Conservation (phyloP, 106 monocot genomes). For the Dioscorea alata region DNA sequence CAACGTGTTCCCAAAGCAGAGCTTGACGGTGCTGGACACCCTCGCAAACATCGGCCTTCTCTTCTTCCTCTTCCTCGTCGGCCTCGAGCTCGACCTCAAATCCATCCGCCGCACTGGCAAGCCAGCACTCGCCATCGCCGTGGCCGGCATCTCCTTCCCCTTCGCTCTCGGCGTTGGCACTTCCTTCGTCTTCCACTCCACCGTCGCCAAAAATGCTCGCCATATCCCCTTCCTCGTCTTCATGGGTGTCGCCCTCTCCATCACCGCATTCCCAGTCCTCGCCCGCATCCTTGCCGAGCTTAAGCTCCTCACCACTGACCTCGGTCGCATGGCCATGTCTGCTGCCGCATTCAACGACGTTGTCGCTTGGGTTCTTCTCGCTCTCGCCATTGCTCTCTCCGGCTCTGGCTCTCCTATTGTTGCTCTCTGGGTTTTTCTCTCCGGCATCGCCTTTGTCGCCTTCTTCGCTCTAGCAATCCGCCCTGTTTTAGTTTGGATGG, state of each 20-base stretch:
- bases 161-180: constrained; percentile 33
- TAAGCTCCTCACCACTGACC: constrained; percentile 13
- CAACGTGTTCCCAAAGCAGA: constrained; percentile 20
- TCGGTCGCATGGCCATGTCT: constrained; percentile 44
- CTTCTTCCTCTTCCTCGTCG: constrained; percentile 59
- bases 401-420: constrained; percentile 18
- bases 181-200: constrained; percentile 26
- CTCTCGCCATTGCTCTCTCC: constrained; percentile 42
- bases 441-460: constrained; percentile 7
- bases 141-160: constrained; percentile 40
- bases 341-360: constrained; percentile 48
- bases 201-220: constrained; percentile 13
- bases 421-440: constrained; percentile 6
- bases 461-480: constrained; percentile 6
- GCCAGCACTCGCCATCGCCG: constrained; percentile 28
- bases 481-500: constrained; percentile 25
- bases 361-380: constrained; percentile 42
- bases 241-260: constrained; percentile 10
- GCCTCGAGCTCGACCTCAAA: constrained; percentile 41
- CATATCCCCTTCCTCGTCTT: constrained; percentile 12
- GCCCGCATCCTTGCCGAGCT: constrained; percentile 10
- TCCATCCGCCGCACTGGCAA: constrained; percentile 40
- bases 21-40: constrained; percentile 36
- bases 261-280: constrained; percentile 6
- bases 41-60: constrained; percentile 53